Conservation (phyloP, 139 green algal species). For the Zygnema circumcarinatum region DNA sequence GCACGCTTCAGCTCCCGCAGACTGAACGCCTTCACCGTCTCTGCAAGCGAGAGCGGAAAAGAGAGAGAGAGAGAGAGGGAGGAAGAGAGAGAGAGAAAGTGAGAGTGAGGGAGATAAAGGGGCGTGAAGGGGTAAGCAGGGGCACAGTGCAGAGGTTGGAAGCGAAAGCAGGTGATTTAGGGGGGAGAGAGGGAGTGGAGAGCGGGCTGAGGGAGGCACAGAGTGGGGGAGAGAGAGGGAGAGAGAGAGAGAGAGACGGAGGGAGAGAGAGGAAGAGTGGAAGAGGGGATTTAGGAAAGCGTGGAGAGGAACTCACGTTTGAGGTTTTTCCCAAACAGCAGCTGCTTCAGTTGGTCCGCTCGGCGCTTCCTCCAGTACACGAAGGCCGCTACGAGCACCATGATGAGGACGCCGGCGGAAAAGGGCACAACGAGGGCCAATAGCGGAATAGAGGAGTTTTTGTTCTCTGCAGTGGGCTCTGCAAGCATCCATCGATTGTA, state of each 20-base stretch:
- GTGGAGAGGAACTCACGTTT: not conserved
- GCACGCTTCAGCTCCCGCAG: constrained; percentile 49
- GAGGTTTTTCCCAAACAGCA: no score
- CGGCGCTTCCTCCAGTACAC: no score
- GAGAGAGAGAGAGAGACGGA: not conserved
- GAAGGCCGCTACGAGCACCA: no score
- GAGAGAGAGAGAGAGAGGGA: constrained; percentile 4
- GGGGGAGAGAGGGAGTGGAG: not conserved
- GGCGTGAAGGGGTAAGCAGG: not conserved
- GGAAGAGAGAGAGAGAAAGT: constrained; percentile 20
- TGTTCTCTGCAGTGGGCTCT: no score
- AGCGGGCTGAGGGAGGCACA: not conserved
- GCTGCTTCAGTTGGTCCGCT: no score
- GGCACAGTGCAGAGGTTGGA: not conserved
- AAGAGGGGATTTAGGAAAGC: not conserved
- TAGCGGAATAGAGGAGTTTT: no score
- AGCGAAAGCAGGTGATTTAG: not conserved
- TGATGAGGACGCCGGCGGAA: no score
- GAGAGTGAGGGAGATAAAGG: not conserved
- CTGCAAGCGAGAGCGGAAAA: not conserved
- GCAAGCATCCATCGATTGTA: no score
- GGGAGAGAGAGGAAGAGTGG: not conserved
- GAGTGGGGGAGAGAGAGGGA: not conserved
- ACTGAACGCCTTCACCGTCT: constrained; percentile 4
- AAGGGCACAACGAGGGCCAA: no score